Conservation (phyloP, 2,329 filamentous ascomycete species). For the Aureobasidium sp. region DNA sequence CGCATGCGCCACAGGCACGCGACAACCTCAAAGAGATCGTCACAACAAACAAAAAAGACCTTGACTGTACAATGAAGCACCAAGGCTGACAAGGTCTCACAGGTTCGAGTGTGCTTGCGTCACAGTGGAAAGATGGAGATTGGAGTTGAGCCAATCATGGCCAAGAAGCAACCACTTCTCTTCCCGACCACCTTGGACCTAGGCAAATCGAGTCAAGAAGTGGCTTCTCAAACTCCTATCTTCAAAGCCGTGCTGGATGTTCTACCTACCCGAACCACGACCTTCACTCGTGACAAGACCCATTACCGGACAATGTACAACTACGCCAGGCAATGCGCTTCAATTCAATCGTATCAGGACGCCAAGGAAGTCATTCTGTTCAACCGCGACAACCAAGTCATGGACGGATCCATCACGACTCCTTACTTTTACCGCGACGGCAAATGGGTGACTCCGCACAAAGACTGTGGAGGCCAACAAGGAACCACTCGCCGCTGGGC, state of each 20-base stretch:
- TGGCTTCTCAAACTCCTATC: conserved; percentile 23
- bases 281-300: conserved; percentile 84
- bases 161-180: conserved; percentile 42
- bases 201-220: conserved; percentile 20
- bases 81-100: conserved; percentile 17
- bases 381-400: conserved; percentile 59
- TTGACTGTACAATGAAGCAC: conserved; percentile 15
- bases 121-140: conserved; percentile 35
- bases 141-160: conserved; percentile 33
- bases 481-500: conserved; percentile 81
- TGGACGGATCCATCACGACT: conserved; percentile 80
- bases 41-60: not conserved
- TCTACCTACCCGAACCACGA: conserved; percentile 43
- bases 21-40: not conserved
- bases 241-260: conserved; percentile 47
- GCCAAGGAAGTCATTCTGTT: conserved; percentile 70
- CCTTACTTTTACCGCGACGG: conserved; percentile 70
- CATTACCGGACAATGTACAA: conserved; percentile 68
- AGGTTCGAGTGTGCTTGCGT: conserved; percentile 52
- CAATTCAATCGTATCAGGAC: conserved; percentile 38
- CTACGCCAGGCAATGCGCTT: conserved; percentile 56
- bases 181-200: conserved; percentile 52
- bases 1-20: conserved; percentile 11
- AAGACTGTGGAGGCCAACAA: conserved; percentile 65
- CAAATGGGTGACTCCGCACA: conserved; percentile 72